Evolutionary conservation across 768 basidiomycete species (phyloP), one percentile per base, ranked within the genome.

Genomic region (Lactarius sp.): DNA sequence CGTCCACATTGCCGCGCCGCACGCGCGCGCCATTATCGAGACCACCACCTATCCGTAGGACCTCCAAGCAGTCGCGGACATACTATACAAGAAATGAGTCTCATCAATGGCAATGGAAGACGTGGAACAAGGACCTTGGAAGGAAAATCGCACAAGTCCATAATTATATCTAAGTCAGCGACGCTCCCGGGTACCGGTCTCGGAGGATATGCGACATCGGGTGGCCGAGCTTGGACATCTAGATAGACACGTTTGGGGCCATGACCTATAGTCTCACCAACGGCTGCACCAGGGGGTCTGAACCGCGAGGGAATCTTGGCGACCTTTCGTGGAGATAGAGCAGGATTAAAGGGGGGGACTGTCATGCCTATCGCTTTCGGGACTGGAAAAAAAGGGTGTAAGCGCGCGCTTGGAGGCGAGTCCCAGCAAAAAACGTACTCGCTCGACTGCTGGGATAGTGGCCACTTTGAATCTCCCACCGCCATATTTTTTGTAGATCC

Each of bases 1-100:
- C 82, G 66, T 90, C 85, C 73, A 87, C 79, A 68, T 84, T 85
- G 0, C 87, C 90, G 67, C 94, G 79, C 66, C 92, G 79, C 36
- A 92, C 73, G 20, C 85, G 82, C 49, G 84, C 85, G 14, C 85
- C 88, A 56, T 88, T 87, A 72, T 99, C 95, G 51, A 98, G 80
- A 16, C 92, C 90, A 7, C 82, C 92, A 3, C 95, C 96, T 13
- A 94, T 77, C n/a, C 96, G 85, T 33, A 99, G 82, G 51, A 96
- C 87, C 74, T 98, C 95, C 46, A 99, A 79, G 70, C 97, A 99
- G 72, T 98, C 97, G 46, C 96, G 86, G n/a, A 98, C 96, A 76
- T 91, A 95, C 91, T 97, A 71, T 34, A 55, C 55, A 46, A 16
- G 46, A 44, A 59, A 59, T 33, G 47, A 22, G 3, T 39, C 10